Evolutionary conservation across 495 filamentous ascomycete species (phyloP).

Genomic region (Daldinia loculata): DNA sequence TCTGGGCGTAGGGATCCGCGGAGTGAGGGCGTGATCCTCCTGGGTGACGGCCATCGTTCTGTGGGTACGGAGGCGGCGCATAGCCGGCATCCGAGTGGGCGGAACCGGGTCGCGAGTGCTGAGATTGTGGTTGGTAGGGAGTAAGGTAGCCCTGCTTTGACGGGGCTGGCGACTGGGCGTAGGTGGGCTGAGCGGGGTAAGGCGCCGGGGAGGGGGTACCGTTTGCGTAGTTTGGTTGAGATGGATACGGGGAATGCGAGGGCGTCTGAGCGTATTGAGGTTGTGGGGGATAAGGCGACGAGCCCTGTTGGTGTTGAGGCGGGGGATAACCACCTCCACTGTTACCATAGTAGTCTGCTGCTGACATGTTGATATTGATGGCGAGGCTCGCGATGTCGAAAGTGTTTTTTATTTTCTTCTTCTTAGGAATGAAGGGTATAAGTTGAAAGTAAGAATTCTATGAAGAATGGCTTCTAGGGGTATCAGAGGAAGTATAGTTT

Average conservation of each 20-base stretch:
- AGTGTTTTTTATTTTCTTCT: neutral
- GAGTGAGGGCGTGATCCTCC: conserved; percentile 33
- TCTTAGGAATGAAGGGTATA: neutral
- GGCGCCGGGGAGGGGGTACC: conserved; percentile 21
- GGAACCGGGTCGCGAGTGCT: conserved; percentile 39
- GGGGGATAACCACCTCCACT: conserved; percentile 40
- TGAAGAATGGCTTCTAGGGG: neutral
- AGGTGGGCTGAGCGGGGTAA: conserved; percentile 41
- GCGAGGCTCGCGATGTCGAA: neutral
- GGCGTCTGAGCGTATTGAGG: conserved; percentile 42
- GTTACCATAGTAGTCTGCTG: conserved; percentile 49
- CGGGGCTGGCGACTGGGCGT: conserved; percentile 29
- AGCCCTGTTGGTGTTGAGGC: conserved; percentile 26
- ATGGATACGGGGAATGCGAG: conserved; percentile 37
- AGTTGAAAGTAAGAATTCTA: neutral
- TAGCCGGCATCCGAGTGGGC: conserved; percentile 38
- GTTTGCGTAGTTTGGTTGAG: conserved; percentile 27
- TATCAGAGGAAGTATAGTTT: neutral
- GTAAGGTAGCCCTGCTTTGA: conserved; percentile 29
- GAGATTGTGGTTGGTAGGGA: conserved; percentile 33
- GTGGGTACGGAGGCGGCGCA: conserved; percentile 21
- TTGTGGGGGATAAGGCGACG: conserved; percentile 38
- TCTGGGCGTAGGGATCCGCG: conserved; percentile 35
- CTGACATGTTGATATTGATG: conserved; percentile 44
- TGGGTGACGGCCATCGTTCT: neutral